Evolutionary conservation across 805 yeast genomes (phyloP), one percentile per base, ranked within the genome.

Genomic region (Barnettozyma botsteinii): DNA sequence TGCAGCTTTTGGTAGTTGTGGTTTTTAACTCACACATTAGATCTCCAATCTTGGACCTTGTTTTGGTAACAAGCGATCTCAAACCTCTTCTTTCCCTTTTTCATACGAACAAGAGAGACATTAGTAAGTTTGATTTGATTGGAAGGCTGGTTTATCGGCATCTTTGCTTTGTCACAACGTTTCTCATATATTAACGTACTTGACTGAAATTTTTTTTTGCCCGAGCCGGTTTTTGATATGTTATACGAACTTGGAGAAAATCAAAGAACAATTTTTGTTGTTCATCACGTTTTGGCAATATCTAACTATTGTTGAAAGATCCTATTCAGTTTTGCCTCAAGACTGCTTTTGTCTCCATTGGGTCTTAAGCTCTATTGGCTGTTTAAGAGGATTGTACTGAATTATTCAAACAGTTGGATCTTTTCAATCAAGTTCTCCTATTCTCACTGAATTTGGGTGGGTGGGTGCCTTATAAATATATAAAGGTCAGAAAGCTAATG

Each of bases 21-120:
- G 21, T n/a, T 7, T 6, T 10, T 10, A 7, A 53, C 67, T 41
- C 51, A 65, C 59, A 85, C 79, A 43, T 83, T 85, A 46, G 76
- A 73, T 51, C 97, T 72, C 78, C 88, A 93, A 60, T 93, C 98
- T 60, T 91, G 98, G 5, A 93, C 96, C 57, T 93, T 93, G 55
- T 93, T 93, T 56, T 86, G 96, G 60, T 93, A 93, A 57, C 98
- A 93, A 0, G 98, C 98, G 33, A 93, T 75, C 62, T 93, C 98
- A 53, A 88, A 93, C 49, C 96, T 69, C 61, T 86, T 85, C 58
- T 86, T 87, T 31, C 89, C 96, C 59, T 86, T 88, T 53, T 83
- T 85, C 78, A 93, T 79, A 34, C 93, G 73, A 33, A 93, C 97
- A 42, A 91, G 69, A 22, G 98, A 88, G 24, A 93, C 98, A 61